Evolutionary conservation across 2,329 filamentous ascomycete genomes (phyloP).

Genomic region (Eurotiales sp.): DNA sequence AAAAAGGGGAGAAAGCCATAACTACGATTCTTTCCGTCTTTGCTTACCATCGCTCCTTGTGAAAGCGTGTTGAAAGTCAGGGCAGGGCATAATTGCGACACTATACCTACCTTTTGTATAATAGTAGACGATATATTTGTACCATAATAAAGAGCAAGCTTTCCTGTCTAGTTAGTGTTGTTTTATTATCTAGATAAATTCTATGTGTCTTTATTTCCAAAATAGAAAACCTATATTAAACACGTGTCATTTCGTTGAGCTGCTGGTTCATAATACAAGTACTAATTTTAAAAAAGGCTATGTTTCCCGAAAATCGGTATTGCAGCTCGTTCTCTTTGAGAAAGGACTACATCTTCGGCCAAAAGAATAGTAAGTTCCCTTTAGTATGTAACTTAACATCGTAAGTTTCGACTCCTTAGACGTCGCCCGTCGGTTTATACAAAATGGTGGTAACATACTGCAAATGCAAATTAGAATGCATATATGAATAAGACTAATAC

Average conservation of each 20-base stretch:
- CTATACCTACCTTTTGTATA: neutral
- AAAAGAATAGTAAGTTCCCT: neutral
- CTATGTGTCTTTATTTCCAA: neutral
- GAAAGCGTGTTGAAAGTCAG: neutral
- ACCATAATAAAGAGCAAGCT: neutral
- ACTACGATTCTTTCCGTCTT: neutral
- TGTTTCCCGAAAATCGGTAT: neutral
- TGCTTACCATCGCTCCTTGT: neutral
- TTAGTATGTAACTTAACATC: neutral
- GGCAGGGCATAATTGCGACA: neutral
- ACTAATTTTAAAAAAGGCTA: neutral
- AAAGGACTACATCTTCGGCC: too few species aligned
- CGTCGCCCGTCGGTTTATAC: conserved; percentile 75
- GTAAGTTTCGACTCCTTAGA: conserved; percentile 19
- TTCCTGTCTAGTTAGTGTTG: neutral
- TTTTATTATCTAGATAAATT: neutral
- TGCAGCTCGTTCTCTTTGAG: neutral
- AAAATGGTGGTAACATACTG: conserved; percentile 97
- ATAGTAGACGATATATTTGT: neutral
- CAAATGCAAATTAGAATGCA: neutral
- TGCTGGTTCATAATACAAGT: neutral
- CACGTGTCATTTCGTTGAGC: neutral
- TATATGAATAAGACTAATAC: neutral
- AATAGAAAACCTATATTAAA: neutral
- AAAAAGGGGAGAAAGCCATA: neutral